Evolutionary conservation across 176 grass and related monocot genomes (phyloP).

Genomic region (Carex littledalei): DNA sequence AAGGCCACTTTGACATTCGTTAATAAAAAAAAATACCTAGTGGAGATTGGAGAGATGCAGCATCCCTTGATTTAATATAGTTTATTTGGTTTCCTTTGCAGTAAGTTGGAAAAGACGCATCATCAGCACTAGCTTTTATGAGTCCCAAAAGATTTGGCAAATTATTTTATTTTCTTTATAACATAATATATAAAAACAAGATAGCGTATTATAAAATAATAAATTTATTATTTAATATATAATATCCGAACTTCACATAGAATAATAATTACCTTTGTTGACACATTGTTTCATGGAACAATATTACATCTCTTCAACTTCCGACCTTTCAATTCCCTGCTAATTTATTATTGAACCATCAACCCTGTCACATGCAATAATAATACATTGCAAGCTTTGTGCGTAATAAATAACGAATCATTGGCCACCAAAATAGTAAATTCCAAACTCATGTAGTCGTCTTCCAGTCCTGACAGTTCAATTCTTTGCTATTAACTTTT

Average conservation of each 20-base stretch:
- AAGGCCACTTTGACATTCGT: constrained; percentile 15
- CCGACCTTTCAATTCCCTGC: not conserved
- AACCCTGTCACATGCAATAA: not conserved
- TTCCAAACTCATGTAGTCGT: not conserved
- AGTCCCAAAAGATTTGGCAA: constrained; percentile 23
- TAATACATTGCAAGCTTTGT: not conserved
- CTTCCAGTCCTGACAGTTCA: not conserved
- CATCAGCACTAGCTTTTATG: constrained; percentile 43
- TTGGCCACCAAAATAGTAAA: constrained; percentile 2
- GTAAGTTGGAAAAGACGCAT: constrained; percentile 58
- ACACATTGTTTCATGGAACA: not conserved
- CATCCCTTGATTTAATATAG: constrained; percentile 2
- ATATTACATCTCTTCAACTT: not conserved
- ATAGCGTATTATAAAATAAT: constrained; percentile 5
- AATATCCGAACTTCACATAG: not conserved
- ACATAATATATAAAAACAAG: not conserved
- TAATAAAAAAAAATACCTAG: constrained; percentile 13
- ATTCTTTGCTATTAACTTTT: not conserved
- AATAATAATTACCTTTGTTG: constrained; percentile 16
- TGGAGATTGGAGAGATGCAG: constrained; percentile 10
- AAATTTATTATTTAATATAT: not conserved
- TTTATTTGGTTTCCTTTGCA: constrained; percentile 33
- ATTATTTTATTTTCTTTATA: not conserved
- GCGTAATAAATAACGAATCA: not conserved
- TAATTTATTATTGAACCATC: not conserved